Conservation (phyloP, 1,284 basidiomycete genomes). For the Tilletiopsis washingtonensis region DNA sequence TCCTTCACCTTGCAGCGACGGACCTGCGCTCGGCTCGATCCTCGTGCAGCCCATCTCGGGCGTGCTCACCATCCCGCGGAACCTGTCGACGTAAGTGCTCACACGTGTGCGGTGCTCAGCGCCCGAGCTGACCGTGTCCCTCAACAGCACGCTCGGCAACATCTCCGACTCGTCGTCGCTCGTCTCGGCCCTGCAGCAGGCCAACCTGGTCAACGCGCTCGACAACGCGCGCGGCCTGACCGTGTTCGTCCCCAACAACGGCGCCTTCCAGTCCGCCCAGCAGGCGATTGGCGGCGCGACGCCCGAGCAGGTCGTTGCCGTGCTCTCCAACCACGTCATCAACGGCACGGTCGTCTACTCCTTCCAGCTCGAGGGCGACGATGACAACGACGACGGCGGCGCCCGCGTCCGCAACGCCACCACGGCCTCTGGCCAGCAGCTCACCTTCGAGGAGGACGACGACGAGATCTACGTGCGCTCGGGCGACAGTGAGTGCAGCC, state of each 20-base stretch:
- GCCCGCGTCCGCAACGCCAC: slow-evolving; percentile 42
- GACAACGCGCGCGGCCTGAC: slow-evolving; percentile 57
- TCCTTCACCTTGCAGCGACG: slow-evolving; percentile 41
- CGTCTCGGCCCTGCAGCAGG: slow-evolving; percentile 44
- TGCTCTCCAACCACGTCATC: slow-evolving; percentile 53
- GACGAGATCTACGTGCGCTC: background rate
- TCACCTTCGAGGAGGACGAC: slow-evolving; percentile 50
- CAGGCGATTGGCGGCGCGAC: slow-evolving; percentile 52
- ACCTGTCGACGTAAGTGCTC: too few relatives aligned
- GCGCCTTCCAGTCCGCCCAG: slow-evolving; percentile 48
- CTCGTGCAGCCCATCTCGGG: slow-evolving; percentile 42
- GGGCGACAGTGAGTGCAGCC: background rate
- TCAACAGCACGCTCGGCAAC: slow-evolving; percentile 16
- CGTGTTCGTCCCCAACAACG: slow-evolving; percentile 58
- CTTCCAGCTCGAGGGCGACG: slow-evolving; percentile 32
- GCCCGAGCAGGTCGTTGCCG: slow-evolving; percentile 55
- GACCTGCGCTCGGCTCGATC: slow-evolving; percentile 52
- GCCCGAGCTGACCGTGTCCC: too few relatives aligned
- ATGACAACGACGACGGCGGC: background rate
- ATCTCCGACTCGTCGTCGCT: slow-evolving; percentile 36
- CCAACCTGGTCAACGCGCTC: slow-evolving; percentile 51
- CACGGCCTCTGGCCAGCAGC: slow-evolving; percentile 58
- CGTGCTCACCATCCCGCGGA: slow-evolving; percentile 50
- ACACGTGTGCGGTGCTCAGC: too few relatives aligned
- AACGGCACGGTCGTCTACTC: slow-evolving; percentile 66